Base-by-base conservation (phyloP, 805 yeast species). In the Tetrapisispora pingtungensis region DNA sequence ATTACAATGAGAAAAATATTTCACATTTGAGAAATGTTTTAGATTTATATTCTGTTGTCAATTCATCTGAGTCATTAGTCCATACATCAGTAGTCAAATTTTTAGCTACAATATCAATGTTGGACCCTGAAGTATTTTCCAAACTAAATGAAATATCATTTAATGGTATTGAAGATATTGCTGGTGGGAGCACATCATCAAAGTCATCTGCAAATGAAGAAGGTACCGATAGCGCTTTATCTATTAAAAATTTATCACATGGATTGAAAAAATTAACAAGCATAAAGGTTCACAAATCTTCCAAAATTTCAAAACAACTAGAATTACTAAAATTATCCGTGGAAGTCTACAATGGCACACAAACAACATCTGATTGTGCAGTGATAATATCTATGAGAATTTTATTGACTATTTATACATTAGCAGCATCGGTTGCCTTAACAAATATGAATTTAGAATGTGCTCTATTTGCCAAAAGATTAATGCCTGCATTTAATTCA, bases 31-130 rank as follows among this genome's bases (percentile, higher is more conserved):
- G 47, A 33, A 57, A 55, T 38, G 48, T 55, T n/a, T 40, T 58
- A 13, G 59, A 57, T 5, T 42, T 58, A 10, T 58, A 53, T 40
- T 50, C 55, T 3, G 48, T 50, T 20, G 51, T 55, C 32, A 59
- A 55, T 33, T 60, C 53, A 10, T 36, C 49, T 12, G 66, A 62
- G 41, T 54, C 58, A 2, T 36, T 57, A 33, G 53, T 61, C 1
- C 59, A 58, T 40, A 51, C 60, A 3, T 48, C 60, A 3, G 55
- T 56, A 4, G 41, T 62, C 20, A 49, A 55, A 24, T 61, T 62
- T 41, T 44, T 59, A 31, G 46, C 51, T 7, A 49, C 55, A 2
- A 43, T 62, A 41, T 40, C 54, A 10, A 39, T 62, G 48, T 47
- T 62, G 15, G 64, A 57, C 42, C 47, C 55, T 1, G 59, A 55